A percentile compares a stretch with the other conserved stretches of the same genome.
These are phyloP conservation scores for Lasiodiplodia sp. DNA, from an alignment of 2,329 filamentous ascomycete genomes.

Conservation along the genomic window DNA sequence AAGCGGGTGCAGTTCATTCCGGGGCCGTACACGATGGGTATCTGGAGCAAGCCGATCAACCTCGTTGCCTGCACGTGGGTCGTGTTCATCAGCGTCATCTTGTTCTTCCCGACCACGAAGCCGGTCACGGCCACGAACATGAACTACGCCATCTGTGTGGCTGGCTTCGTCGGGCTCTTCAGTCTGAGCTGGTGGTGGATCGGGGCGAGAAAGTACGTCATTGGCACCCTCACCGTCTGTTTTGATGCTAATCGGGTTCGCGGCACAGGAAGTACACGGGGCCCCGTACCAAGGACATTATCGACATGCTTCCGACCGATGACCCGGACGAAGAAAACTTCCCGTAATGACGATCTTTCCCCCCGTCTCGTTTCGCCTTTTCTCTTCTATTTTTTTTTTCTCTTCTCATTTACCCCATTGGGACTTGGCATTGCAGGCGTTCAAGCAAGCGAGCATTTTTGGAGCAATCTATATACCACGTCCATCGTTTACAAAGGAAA, in stretches of 20 bases:
- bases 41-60: slow-evolving; percentile 64
- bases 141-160: slow-evolving; percentile 58
- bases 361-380: neutral
- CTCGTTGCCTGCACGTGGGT: slow-evolving; percentile 67
- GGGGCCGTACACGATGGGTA: slow-evolving; percentile 65
- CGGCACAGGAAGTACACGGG: slow-evolving; percentile 63
- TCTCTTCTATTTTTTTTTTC: neutral
- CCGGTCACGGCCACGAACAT: slow-evolving; percentile 55
- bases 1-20: slow-evolving; percentile 61
- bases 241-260: slow-evolving; percentile 9
- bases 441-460: slow-evolving; percentile 13
- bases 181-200: slow-evolving; percentile 55
- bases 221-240: slow-evolving; percentile 30
- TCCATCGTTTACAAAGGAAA: neutral
- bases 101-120: slow-evolving; percentile 59
- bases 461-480: slow-evolving; percentile 14
- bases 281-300: slow-evolving; percentile 63
- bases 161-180: slow-evolving; percentile 57
- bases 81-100: slow-evolving; percentile 66
- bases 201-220: slow-evolving; percentile 46
- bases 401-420: neutral
- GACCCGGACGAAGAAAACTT: slow-evolving; percentile 47
- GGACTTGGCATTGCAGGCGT: slow-evolving; percentile 15
- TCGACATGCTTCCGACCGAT: slow-evolving; percentile 51
- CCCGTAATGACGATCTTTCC: neutral